These are phyloP conservation scores for Talaromyces sp. DNA, from an alignment of 2,329 filamentous ascomycete species.

Conservation along the genomic window DNA sequence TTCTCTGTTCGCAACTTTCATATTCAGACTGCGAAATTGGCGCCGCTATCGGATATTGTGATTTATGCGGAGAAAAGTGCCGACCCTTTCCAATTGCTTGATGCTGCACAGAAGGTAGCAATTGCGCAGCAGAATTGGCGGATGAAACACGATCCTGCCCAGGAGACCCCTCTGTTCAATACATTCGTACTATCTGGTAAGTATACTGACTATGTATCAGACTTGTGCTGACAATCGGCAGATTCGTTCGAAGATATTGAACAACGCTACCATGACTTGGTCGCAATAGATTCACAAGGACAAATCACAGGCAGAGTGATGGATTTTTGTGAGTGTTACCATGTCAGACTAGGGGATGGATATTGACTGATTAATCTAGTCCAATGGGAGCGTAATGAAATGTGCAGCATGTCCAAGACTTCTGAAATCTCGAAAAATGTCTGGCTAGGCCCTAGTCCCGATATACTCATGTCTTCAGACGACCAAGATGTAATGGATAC, in stretches of 20 bases:
- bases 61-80: conserved; percentile 74
- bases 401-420: conserved; percentile 87
- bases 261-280: conserved; percentile 62
- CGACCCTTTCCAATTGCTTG: conserved; percentile 61
- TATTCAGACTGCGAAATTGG: conserved; percentile 86
- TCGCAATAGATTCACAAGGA: conserved; percentile 71
- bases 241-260: conserved; percentile 71
- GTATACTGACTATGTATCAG: conserved; percentile 21
- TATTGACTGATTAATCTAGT: conserved; percentile 40
- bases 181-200: conserved; percentile 72
- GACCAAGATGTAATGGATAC: conserved; percentile 47
- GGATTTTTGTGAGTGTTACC: conserved; percentile 65
- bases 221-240: conserved; percentile 32
- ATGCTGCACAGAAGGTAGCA: conserved; percentile 63
- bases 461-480: conserved; percentile 53
- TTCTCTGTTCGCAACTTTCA: conserved; percentile 98
- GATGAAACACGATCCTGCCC: conserved; percentile 58
- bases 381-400: conserved; percentile 82
- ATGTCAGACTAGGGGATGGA: background rate
- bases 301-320: conserved; percentile 71
- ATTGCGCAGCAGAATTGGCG: conserved; percentile 74
- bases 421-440: conserved; percentile 88
- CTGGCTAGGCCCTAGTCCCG: conserved; percentile 83
- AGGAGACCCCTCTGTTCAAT: conserved; percentile 66
- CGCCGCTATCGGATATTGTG: conserved; percentile 84